Evolutionary conservation across 345 rosid species (phyloP).

Genomic region (Salix udensis): DNA sequence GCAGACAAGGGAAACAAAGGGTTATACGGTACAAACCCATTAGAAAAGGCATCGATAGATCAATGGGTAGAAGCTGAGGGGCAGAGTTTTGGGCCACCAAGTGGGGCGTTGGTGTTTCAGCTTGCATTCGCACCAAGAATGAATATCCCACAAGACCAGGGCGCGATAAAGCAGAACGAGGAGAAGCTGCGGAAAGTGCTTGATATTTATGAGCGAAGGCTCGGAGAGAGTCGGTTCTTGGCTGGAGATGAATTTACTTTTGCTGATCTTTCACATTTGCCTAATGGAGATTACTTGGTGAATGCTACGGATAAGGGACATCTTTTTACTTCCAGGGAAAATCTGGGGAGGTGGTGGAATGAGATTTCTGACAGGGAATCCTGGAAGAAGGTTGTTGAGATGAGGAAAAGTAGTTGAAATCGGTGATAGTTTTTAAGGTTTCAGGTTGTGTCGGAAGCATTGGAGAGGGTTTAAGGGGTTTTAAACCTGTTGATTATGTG

Average conservation of each 20-base stretch:
- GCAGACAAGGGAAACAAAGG: slow-evolving; percentile 46
- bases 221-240: slow-evolving; percentile 49
- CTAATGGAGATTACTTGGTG: slow-evolving; percentile 48
- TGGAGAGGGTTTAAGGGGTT: too few species aligned
- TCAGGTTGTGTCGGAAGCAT: too few species aligned
- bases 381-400: slow-evolving; percentile 62
- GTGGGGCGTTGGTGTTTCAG: slow-evolving; percentile 52
- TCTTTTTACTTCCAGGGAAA: slow-evolving; percentile 45
- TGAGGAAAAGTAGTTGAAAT: slow-evolving; percentile 35
- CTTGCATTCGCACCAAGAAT: slow-evolving; percentile 54
- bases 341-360: slow-evolving; percentile 70
- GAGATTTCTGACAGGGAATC: slow-evolving; percentile 63
- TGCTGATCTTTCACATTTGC: slow-evolving; percentile 72
- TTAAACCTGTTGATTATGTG: too few species aligned
- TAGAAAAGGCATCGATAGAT: slow-evolving; percentile 63
- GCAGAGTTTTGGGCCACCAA: slow-evolving; percentile 56
- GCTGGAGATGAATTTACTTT: slow-evolving; percentile 66
- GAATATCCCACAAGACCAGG: slow-evolving; percentile 53
- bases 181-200: slow-evolving; percentile 53
- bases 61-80: slow-evolving; percentile 77
- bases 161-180: slow-evolving; percentile 39
- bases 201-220: slow-evolving; percentile 56
- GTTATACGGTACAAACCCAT: slow-evolving; percentile 49
- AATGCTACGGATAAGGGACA: slow-evolving; percentile 35
- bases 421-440: neutral